phyloP scores from a whole-genome alignment of 352 stramenopile genomes.

The Phytophthora fragariae region DNA sequence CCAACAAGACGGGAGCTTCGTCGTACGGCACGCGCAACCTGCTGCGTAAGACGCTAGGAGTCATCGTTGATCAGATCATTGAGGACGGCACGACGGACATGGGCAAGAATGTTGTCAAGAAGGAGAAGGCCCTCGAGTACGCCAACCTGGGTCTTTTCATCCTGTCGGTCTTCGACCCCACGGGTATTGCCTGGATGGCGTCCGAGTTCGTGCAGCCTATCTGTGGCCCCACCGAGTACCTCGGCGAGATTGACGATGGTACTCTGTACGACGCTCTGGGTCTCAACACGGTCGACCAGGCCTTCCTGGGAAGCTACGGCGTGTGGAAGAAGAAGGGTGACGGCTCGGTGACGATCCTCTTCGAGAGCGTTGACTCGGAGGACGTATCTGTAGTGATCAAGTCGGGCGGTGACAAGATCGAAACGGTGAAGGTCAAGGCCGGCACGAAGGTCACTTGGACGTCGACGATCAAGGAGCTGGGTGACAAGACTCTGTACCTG shows the following conservation, averaged over 20 bases:
- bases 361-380: slow-evolving; percentile 35
- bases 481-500: slow-evolving; percentile 44
- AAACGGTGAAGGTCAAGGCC: slow-evolving; percentile 27
- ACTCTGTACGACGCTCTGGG: slow-evolving; percentile 49
- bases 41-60: slow-evolving; percentile 39
- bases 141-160: slow-evolving; percentile 47
- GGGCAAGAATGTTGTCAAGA: slow-evolving; percentile 29
- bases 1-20: slow-evolving; percentile 26
- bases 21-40: slow-evolving; percentile 32
- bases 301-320: slow-evolving; percentile 52
- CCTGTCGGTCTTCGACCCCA: slow-evolving; percentile 58
- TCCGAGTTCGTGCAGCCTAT: slow-evolving; percentile 66
- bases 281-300: slow-evolving; percentile 45
- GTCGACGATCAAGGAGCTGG: slow-evolving; percentile 27
- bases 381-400: slow-evolving; percentile 37
- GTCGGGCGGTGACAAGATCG: slow-evolving; percentile 37
- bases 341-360: slow-evolving; percentile 32
- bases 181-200: slow-evolving; percentile 52
- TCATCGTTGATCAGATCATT: slow-evolving; percentile 45
- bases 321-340: slow-evolving; percentile 52
- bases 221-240: slow-evolving; percentile 52
- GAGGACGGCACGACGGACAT: slow-evolving; percentile 39
- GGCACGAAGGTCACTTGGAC: slow-evolving; percentile 29
- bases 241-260: slow-evolving; percentile 64
- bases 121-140: slow-evolving; percentile 34